Evolutionary conservation across 75 land plant genomes (phyloP), one percentile per base, ranked within the genome.

Genomic region (Selaginella tamariscina): DNA sequence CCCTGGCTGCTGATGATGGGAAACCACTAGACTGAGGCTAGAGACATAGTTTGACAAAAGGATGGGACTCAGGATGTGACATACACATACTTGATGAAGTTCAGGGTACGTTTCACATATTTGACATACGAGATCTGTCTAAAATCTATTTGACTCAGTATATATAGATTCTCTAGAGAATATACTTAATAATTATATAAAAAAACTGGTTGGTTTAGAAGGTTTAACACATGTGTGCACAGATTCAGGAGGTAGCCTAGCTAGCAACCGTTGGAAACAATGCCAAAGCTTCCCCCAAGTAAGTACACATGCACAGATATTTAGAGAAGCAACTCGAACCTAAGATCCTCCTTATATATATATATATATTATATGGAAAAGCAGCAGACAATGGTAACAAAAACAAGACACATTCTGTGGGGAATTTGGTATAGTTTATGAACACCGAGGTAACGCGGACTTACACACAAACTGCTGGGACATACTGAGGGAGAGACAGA

Each of bases 361-460:
- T n/a, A n/a, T n/a, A n/a, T n/a, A n/a, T n/a, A n/a, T n/a, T n/a
- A n/a, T n/a, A n/a, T n/a, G n/a, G n/a, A n/a, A n/a, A 39, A 39
- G 49, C 49, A 39, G 49, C 49, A 39, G 49, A 39, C 49, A 39
- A 39, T 5, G 49, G 49, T 15, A 39, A 39, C 49, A 39, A 39
- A 39, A 39, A 39, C 49, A 39, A 39, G 49, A 39, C 49, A 39
- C 49, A 39, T 39, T 39, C 49, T 15, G 49, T 39, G 49, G 15
- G 49, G 15, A 5, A 39, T 39, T 39, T 5, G n/a, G n/a, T n/a
- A 5, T 39, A 39, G 49, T 39, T 39, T 39, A 39, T 39, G 11
- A 15, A 39, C 49, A 39, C 49, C 49, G 49, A 39, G 49, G 49
- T 39, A 39, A 39, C 49, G 49, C 49, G 49, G 49, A 39, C 49